Conservation (phyloP, 1,139 yeast species). For the Pichia kudriavzevii region DNA sequence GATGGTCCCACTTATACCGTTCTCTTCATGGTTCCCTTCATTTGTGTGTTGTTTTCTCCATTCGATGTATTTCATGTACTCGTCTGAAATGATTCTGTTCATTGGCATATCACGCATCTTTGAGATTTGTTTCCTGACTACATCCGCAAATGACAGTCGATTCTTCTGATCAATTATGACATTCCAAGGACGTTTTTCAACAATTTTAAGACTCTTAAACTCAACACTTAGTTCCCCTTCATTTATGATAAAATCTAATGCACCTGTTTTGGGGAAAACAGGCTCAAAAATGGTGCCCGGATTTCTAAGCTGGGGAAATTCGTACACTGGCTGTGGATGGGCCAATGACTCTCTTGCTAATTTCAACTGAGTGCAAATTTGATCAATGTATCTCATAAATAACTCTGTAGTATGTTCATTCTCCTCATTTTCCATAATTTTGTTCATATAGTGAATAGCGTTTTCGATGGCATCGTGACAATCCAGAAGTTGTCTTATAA, state of each 20-base stretch:
- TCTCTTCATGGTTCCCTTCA: slow-evolving; percentile 5
- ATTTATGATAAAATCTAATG: slow-evolving; percentile 26
- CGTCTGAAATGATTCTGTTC: slow-evolving; percentile 25
- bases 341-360: slow-evolving; percentile 23
- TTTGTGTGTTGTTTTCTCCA: slow-evolving; percentile 17
- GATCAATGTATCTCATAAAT: slow-evolving; percentile 21
- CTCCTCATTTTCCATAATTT: slow-evolving; percentile 16
- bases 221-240: slow-evolving; percentile 28
- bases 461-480: slow-evolving; percentile 28
- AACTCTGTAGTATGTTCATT: slow-evolving; percentile 9
- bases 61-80: slow-evolving; percentile 22
- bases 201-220: slow-evolving; percentile 22
- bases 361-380: slow-evolving; percentile 21
- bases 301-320: slow-evolving; percentile 25
- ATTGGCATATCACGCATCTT: slow-evolving; percentile 24
- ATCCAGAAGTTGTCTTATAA: slow-evolving; percentile 26
- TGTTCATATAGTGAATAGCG: slow-evolving; percentile 23
- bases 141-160: slow-evolving; percentile 26
- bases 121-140: slow-evolving; percentile 25
- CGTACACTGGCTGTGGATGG: slow-evolving; percentile 23
- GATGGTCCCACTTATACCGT: slow-evolving; percentile 5
- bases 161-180: slow-evolving; percentile 21
- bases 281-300: slow-evolving; percentile 22
- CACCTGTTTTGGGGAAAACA: slow-evolving; percentile 20
- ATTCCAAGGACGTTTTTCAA: slow-evolving; percentile 28